Conservation (phyloP, 2,329 filamentous ascomycete species). For the Ambrosiella cleistominuta region DNA sequence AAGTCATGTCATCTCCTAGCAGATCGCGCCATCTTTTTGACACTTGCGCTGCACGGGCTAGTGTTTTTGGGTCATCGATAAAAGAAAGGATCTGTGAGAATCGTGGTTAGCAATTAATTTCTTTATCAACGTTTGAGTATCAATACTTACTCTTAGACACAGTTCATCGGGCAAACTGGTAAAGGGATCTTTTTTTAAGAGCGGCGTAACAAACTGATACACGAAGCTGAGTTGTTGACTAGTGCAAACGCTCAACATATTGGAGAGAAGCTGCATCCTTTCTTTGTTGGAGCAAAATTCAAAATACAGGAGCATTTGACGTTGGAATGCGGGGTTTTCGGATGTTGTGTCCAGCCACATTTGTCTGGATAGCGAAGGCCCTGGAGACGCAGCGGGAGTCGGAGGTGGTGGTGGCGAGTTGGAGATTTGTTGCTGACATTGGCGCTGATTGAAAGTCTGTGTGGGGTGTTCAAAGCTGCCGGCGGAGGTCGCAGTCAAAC, state of each 20-base stretch:
- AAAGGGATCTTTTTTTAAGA: slow-evolving; percentile 93
- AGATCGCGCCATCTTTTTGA: slow-evolving; percentile 86
- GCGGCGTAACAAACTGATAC: slow-evolving; percentile 82
- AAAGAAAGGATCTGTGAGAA: slow-evolving; percentile 69
- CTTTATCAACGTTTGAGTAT: not conserved
- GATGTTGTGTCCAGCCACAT: slow-evolving; percentile 39
- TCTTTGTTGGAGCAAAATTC: slow-evolving; percentile 57
- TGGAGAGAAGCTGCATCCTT: slow-evolving; percentile 65
- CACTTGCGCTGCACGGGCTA: slow-evolving; percentile 89
- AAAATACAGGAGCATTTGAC: slow-evolving; percentile 66
- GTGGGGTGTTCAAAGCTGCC: slow-evolving; percentile 26
- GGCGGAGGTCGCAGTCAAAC: slow-evolving; percentile 43
- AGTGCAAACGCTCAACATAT: slow-evolving; percentile 83
- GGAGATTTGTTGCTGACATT: slow-evolving; percentile 25
- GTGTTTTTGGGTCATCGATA: slow-evolving; percentile 87
- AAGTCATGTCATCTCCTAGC: slow-evolving; percentile 89
- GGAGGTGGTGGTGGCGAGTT: slow-evolving; percentile 47
- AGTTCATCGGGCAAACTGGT: slow-evolving; percentile 81
- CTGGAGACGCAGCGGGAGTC: slow-evolving; percentile 47
- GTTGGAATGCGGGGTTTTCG: slow-evolving; percentile 59
- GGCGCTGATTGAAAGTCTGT: not conserved
- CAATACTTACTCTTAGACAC: slow-evolving; percentile 52
- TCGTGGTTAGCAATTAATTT: slow-evolving; percentile 1
- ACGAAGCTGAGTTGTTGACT: slow-evolving; percentile 92
- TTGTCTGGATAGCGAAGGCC: slow-evolving; percentile 49